Evolutionary conservation across 257 asterid genomes (phyloP), one percentile per base, ranked within the genome.

Genomic region (Solanum rostratum): DNA sequence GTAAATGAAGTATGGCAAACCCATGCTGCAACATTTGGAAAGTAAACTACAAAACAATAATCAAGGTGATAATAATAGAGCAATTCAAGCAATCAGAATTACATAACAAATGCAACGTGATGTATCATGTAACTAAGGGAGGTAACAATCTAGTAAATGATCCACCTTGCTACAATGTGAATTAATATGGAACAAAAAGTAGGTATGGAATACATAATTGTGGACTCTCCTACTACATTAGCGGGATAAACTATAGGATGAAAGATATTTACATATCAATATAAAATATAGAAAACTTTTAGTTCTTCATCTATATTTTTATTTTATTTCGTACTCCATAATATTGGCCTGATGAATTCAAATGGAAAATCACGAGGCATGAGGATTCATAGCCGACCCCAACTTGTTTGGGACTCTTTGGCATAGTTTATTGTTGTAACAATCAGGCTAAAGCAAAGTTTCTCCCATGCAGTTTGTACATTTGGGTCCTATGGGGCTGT

Each of bases 191-290:
- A 89, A 88, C 86, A 87, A 81, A 89, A 85, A 84, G 90, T 91
- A 88, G 93, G 94, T 84, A 86, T 87, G 92, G 89, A 85, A 82
- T 91, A 88, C 92, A 88, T 74, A 88, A 83, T 46, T 20, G 88
- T 86, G 87, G 91, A 91, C 83, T 93, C 86, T 70, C 78, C 86
- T 68, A 85, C 86, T 68, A 85, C 84, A 86, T 89, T 80, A 88
- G 87, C 86, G 86, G 88, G 89, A 86, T 94, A 93, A 94, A 94
- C 91, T 92, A 92, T 92, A 92, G 94, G 92, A 85, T 86, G 84
- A 84, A 84, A 84, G 93, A 88, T 89, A 88, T 84, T 91, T 89
- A 82, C 88, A 87, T 81, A 84, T 89, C 94, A 94, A 80, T 88
- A 60, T 93, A 90, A 18, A 88, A 14, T 6, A 24, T 14, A 14